Evolutionary conservation across 2,329 filamentous ascomycete species (phyloP).

Genomic region (Ophiostoma tasmaniense): DNA sequence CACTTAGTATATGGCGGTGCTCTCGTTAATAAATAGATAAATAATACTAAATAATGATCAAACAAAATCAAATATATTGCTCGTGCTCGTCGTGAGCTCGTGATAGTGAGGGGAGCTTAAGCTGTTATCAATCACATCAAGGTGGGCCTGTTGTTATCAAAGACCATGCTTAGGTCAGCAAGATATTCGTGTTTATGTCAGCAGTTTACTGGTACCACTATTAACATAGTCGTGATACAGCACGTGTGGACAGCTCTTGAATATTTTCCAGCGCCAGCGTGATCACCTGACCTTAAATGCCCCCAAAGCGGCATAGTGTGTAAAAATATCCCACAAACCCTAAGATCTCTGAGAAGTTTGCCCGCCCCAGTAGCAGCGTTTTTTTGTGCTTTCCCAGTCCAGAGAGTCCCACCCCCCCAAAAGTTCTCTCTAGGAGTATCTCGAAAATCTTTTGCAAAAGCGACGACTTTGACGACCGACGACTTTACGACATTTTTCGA

Average conservation of each 20-base stretch:
- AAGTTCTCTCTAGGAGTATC: not conserved
- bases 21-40: no score
- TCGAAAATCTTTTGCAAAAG: constrained; percentile 15
- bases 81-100: not conserved
- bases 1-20: no score
- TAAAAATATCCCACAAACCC: constrained; percentile 20
- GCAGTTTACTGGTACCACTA: not conserved
- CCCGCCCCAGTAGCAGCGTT: constrained; percentile 9
- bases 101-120: not conserved
- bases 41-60: no score
- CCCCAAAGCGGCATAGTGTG: constrained; percentile 14
- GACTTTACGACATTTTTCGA: constrained; percentile 10
- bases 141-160: not conserved
- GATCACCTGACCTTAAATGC: constrained; percentile 1
- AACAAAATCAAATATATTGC: not conserved
- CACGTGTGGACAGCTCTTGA: not conserved
- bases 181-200: not conserved
- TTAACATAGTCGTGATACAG: not conserved
- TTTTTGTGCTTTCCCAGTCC: constrained; percentile 11
- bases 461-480: constrained; percentile 10
- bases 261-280: not conserved
- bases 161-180: not conserved
- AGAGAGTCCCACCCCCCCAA: not conserved
- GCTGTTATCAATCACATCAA: not conserved
- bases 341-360: constrained; percentile 15